Evolutionary conservation across 768 basidiomycete genomes (phyloP).

Genomic region (Pisolithus tinctorius): DNA sequence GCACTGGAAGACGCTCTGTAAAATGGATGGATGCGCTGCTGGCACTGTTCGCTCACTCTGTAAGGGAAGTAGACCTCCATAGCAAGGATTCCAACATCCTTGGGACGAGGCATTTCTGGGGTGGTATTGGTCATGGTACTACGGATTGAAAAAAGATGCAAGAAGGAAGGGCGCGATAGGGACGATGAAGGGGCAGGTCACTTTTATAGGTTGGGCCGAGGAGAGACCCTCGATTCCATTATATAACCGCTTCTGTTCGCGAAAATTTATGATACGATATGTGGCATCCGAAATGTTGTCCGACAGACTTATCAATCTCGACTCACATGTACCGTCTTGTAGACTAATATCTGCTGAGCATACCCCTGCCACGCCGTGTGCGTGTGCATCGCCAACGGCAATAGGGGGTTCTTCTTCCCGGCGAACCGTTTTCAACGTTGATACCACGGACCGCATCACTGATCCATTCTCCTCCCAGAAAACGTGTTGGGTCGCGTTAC

Average conservation of each 20-base stretch:
- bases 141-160: not conserved
- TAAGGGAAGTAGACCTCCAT: constrained; percentile 95
- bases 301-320: no score
- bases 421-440: no score
- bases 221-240: constrained; percentile 7
- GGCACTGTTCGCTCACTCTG: constrained; percentile 48
- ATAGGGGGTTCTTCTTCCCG: no score
- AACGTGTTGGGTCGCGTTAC: no score
- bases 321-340: no score
- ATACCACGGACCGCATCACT: no score
- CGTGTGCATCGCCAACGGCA: no score
- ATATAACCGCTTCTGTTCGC: constrained; percentile 18
- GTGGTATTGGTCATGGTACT: constrained; percentile 21
- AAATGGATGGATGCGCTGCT: not conserved
- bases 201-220: constrained; percentile 19
- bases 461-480: no score
- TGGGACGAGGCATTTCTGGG: constrained; percentile 48
- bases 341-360: not conserved
- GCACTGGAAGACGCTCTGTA: constrained; percentile 45
- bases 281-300: constrained; percentile 13
- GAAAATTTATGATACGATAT: constrained; percentile 26
- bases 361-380: not conserved
- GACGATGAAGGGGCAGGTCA: not conserved
- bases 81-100: constrained; percentile 90
- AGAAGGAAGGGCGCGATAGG: not conserved